These are phyloP conservation scores for Suillus brevipes DNA, from an alignment of 768 basidiomycete genomes.

Conservation along the genomic window DNA sequence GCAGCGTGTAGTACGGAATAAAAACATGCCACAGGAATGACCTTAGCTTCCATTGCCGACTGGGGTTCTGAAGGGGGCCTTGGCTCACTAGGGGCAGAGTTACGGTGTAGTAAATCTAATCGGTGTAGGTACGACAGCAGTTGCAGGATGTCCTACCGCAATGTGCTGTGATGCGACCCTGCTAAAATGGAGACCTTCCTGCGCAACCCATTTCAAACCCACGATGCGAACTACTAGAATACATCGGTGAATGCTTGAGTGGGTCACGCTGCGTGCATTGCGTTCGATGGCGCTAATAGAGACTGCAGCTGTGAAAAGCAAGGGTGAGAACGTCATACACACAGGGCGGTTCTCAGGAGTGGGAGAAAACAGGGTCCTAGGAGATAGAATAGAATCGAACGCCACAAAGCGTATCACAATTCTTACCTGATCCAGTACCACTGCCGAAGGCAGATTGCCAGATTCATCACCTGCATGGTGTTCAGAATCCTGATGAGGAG, in stretches of 20 bases:
- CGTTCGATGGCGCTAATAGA: slow-evolving; percentile 7
- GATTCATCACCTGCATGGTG: slow-evolving; percentile 21
- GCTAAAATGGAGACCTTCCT: slow-evolving; percentile 2
- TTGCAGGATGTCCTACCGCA: not conserved
- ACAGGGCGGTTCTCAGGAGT: slow-evolving; percentile 19
- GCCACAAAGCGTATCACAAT: not conserved
- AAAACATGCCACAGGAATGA: not conserved
- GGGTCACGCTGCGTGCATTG: slow-evolving; percentile 12
- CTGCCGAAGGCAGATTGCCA: slow-evolving; percentile 16
- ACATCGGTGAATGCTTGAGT: not conserved
- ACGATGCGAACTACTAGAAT: not conserved
- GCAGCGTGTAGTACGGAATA: not conserved
- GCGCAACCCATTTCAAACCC: not conserved
- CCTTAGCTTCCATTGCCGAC: not conserved
- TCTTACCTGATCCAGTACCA: slow-evolving; percentile 28
- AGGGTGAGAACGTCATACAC: slow-evolving; percentile 13
- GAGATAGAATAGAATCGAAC: slow-evolving; percentile 4
- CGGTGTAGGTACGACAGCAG: not conserved
- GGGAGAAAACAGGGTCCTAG: not conserved
- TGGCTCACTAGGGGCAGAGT: not conserved
- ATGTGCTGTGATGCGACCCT: not conserved
- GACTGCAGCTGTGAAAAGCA: slow-evolving; percentile 7
- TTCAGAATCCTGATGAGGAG: slow-evolving; percentile 27
- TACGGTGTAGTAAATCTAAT: not conserved
- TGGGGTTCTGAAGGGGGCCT: not conserved